These are phyloP conservation scores for Fomitopsis pinicola DNA, from an alignment of 1,284 basidiomycete species.

Conservation along the genomic window DNA sequence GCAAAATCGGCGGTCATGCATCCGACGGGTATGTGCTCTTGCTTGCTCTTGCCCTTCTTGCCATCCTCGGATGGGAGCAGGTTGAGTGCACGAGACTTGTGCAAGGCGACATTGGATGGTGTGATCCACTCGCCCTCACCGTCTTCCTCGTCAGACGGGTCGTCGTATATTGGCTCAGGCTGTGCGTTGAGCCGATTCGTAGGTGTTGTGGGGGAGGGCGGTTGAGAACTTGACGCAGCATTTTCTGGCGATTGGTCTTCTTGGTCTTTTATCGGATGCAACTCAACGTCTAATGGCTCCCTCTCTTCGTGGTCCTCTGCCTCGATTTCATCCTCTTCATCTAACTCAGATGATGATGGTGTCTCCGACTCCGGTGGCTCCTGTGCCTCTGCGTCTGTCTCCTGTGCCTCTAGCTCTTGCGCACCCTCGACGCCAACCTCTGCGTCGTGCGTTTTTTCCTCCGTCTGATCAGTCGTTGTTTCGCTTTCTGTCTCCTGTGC, in stretches of 20 bases:
- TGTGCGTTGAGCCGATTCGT: slow-evolving; percentile 4
- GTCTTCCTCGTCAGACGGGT: slow-evolving; percentile 74
- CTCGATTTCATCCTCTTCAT: slow-evolving; percentile 8
- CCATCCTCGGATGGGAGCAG: slow-evolving; percentile 56
- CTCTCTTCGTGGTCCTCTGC: slow-evolving; percentile 13
- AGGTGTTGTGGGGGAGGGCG: slow-evolving; percentile 3
- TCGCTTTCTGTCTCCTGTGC: neutral
- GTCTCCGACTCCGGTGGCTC: slow-evolving; percentile 12
- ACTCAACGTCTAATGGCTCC: slow-evolving; percentile 45
- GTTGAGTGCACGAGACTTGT: slow-evolving; percentile 88
- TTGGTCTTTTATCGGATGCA: slow-evolving; percentile 33
- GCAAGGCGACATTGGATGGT: slow-evolving; percentile 79
- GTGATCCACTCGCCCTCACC: slow-evolving; percentile 98
- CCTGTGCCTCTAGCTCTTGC: neutral
- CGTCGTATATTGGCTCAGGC: slow-evolving; percentile 50
- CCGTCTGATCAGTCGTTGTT: neutral
- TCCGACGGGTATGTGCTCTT: slow-evolving; percentile 58
- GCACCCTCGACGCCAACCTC: neutral
- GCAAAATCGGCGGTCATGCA: slow-evolving; percentile 99
- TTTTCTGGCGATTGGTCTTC: slow-evolving; percentile 5
- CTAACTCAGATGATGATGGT: slow-evolving; percentile 6
- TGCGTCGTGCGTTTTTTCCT: neutral
- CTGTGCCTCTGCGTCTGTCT: slow-evolving; percentile 13
- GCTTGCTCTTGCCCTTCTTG: slow-evolving; percentile 32
- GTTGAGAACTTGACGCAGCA: neutral